Evolutionary conservation across 495 filamentous ascomycete genomes (phyloP).

Genomic region (Xylona heveae): DNA sequence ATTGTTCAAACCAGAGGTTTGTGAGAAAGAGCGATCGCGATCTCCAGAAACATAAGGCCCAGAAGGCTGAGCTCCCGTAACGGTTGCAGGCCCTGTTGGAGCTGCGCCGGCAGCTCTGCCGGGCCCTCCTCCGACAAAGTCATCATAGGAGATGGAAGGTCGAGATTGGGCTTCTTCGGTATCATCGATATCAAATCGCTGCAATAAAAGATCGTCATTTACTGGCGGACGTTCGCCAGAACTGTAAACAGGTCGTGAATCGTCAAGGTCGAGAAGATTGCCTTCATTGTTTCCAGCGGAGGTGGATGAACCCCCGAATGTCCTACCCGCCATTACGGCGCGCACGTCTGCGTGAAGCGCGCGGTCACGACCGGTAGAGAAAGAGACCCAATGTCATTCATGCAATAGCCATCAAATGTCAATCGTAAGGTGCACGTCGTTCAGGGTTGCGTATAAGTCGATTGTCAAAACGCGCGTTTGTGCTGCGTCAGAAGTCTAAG

Average conservation of each 20-base stretch:
- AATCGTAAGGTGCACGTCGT: no score
- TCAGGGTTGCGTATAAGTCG: no score
- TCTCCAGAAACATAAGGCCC: conserved; percentile 14
- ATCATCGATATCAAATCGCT: conserved; percentile 44
- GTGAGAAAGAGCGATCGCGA: conserved; percentile 43
- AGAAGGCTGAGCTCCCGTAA: conserved; percentile 26
- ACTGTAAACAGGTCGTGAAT: conserved; percentile 47
- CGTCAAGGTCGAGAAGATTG: conserved; percentile 54
- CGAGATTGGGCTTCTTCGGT: conserved; percentile 39
- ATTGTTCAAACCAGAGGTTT: conserved; percentile 64
- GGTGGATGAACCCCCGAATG: no score
- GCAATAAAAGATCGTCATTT: conserved; percentile 57
- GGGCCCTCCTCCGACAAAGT: conserved; percentile 53
- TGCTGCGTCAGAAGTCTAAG: no score
- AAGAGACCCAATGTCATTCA: no score
- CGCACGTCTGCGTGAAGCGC: no score
- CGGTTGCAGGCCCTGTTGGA: conserved; percentile 17
- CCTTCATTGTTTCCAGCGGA: conserved; percentile 29
- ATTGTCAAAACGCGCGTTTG: no score
- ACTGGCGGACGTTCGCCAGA: conserved; percentile 46
- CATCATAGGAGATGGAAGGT: conserved; percentile 82
- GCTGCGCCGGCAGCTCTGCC: neutral
- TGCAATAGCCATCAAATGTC: no score
- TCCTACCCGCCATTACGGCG: no score
- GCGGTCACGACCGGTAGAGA: no score